Percentiles rank a stretch among this genome's conserved stretches.
phyloP scores from a whole-genome alignment of 2,329 filamentous ascomycete genomes.

The Monilinia vaccinii-corymbosi region DNA sequence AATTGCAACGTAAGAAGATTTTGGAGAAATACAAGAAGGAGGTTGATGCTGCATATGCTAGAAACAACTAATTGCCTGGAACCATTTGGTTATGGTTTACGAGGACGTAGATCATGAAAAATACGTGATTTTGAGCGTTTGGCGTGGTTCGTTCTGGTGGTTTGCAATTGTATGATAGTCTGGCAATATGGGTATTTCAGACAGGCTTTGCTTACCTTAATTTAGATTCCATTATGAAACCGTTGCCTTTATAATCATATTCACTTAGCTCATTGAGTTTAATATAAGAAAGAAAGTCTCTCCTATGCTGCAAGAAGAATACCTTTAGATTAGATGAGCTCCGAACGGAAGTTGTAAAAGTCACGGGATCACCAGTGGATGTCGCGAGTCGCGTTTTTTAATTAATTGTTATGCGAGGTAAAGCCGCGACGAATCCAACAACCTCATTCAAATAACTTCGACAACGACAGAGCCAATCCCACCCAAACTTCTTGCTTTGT shows the following conservation, averaged over 20 bases:
- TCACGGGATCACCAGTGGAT: constrained; percentile 2
- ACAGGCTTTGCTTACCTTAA: neutral
- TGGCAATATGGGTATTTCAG: neutral
- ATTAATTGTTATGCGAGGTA: neutral
- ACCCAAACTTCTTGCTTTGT: neutral
- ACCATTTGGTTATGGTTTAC: neutral
- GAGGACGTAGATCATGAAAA: constrained; percentile 2
- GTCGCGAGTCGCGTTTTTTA: neutral
- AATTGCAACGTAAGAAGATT: constrained; percentile 62
- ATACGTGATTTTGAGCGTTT: neutral
- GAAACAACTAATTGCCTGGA: constrained; percentile 13
- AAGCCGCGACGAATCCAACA: neutral
- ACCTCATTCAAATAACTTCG: neutral
- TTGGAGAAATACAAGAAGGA: constrained; percentile 51
- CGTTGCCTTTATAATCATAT: neutral
- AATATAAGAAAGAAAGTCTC: neutral
- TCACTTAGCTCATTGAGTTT: neutral
- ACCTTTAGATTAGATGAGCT: neutral
- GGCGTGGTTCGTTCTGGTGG: neutral
- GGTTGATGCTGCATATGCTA: constrained; percentile 36
- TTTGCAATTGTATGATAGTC: constrained; percentile 9
- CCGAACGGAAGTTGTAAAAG: no score
- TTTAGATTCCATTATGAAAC: constrained; percentile 2
- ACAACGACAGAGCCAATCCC: neutral
- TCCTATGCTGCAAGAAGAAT: neutral